Conservation (phyloP, 192 early-diverging fungal species). For the Backusella westeae region DNA sequence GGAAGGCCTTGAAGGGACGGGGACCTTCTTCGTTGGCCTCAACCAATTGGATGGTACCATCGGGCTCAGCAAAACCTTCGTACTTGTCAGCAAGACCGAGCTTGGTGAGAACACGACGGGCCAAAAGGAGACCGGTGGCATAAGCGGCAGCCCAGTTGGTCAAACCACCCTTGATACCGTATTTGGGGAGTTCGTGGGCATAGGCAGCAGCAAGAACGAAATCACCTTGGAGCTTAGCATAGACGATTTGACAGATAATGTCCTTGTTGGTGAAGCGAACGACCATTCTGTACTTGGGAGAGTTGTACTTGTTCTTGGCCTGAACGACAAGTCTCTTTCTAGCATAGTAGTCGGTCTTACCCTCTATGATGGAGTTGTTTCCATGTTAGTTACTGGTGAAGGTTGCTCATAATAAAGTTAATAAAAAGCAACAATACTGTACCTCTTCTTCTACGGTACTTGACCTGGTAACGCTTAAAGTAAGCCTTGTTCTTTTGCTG, state of each 20-base stretch:
- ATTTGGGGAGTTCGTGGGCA: slow-evolving; percentile 94
- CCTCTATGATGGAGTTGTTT: slow-evolving; percentile 60
- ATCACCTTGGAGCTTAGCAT: slow-evolving; percentile 98
- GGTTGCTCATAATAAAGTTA: background rate
- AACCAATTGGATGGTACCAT: slow-evolving; percentile 85
- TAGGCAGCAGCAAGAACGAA: slow-evolving; percentile 93
- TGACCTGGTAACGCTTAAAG: slow-evolving; percentile 99
- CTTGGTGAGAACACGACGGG: slow-evolving; percentile 94
- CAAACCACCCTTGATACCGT: slow-evolving; percentile 95
- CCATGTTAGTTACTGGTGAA: background rate
- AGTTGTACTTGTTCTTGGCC: slow-evolving; percentile 99
- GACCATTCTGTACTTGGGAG: slow-evolving; percentile 99
- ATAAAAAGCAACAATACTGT: slow-evolving; percentile 31
- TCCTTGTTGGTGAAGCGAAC: slow-evolving; percentile 99
- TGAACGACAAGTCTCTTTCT: slow-evolving; percentile 96
- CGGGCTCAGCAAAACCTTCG: slow-evolving; percentile 88
- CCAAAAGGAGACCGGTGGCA: slow-evolving; percentile 94
- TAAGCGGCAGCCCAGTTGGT: slow-evolving; percentile 99
- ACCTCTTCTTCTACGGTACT: slow-evolving; percentile 99
- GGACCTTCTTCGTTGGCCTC: slow-evolving; percentile 90
- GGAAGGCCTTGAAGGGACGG: slow-evolving; percentile 96
- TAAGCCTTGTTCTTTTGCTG: slow-evolving; percentile 68
- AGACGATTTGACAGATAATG: slow-evolving; percentile 94
- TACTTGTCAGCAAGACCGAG: slow-evolving; percentile 94
- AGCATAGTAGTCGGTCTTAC: slow-evolving; percentile 99